Evolutionary conservation across 2,329 filamentous ascomycete genomes (phyloP), one percentile per base, ranked within the genome.

Genomic region (Sarocladium strictum): DNA sequence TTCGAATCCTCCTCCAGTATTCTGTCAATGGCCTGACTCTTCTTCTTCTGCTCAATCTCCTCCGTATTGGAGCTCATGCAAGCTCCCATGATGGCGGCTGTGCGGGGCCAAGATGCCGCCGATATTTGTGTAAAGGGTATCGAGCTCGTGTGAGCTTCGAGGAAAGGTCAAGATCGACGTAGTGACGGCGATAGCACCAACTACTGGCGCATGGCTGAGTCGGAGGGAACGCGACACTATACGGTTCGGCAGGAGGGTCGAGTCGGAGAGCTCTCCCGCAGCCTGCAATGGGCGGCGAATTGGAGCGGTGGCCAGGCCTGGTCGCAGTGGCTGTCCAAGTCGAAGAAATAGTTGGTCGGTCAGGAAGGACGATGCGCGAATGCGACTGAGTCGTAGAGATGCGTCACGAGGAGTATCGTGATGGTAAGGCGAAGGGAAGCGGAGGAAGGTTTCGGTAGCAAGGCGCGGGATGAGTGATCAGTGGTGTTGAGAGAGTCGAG

Each of bases 21-120:
- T 72, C 88, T 89, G 74, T 99, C 94, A 68, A 99, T 99, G 71
- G 87, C 87, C 74, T 97, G 91, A 72, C 91, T 97, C 73, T 89
- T 85, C 80, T 97, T 96, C 82, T 94, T 96, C 79, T 91, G 86
- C 69, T 96, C 91, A 69, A 80, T 84, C 76, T 95, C 90, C 69
- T 91, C 91, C 69, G 86, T 87, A 70, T 83, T 88, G 61, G 86
- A 86, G 75, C 90, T 97, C 83, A 96, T 89, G 78, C 94, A 99
- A 65, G 83, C 83, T 73, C 94, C 94, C 94, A 99, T 99, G 65
- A 68, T 35, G 47, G 29, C 81, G 74, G 53, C 54, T 49, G 57
- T 59, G 55, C 57, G 57, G 57, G 57, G 57, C 27, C 33, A 23
- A 6, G 19, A 26, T 23, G 45, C 32, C 50, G 32, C 50, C 50